Base-by-base conservation (phyloP, 2,329 filamentous ascomycete species). In the Stagonosporopsis tanaceti region DNA sequence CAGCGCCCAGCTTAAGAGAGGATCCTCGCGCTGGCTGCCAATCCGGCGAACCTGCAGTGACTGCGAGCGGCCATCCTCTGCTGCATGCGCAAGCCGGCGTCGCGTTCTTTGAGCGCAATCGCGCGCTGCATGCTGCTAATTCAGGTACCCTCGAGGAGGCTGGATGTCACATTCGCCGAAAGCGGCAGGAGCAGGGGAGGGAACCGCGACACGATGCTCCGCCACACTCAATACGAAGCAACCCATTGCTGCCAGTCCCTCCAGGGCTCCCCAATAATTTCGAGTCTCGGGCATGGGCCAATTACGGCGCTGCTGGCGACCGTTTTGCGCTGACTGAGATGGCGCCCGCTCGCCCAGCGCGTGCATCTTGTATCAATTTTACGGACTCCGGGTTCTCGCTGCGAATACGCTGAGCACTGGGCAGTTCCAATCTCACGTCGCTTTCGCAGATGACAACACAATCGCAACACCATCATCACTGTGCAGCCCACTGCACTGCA, bases 221-320 rank as follows among this genome's bases (percentile, higher is more conserved):
- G 67, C 67, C 67, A 68, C 67, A 64, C 51, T 68, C 60, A 59
- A 45, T 32, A 59, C 53, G 56, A 55, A 57, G 54, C 57, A 53
- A 22, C 41, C 45, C 37, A 53, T 50, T 37, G 48, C 54, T 53
- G 9, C 35, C 53, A 42, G 25, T 40, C 50, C 17, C 44, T 52
- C 32, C 59, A 65, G 32, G 44, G 61, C 28, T 55, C 66, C 32
- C 39, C 35, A 50, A 46, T 53, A 53, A 53, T 58, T 50, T 50
- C 39, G 22, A 42, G 24, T 38, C 15, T 35, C 34, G 22, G 55
- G 22, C 3, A 30, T 34, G 22, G 27, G 11, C 54, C 44, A 57
- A 57, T 50, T 44, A 40, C 39, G 32, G 15, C 32, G 45, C 54
- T 34, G 35, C 27, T 53, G 17, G 34, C 28, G 7, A 28, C 48